Evolutionary conservation across 1,284 basidiomycete genomes (phyloP).

Genomic region (Boletus sp.): DNA sequence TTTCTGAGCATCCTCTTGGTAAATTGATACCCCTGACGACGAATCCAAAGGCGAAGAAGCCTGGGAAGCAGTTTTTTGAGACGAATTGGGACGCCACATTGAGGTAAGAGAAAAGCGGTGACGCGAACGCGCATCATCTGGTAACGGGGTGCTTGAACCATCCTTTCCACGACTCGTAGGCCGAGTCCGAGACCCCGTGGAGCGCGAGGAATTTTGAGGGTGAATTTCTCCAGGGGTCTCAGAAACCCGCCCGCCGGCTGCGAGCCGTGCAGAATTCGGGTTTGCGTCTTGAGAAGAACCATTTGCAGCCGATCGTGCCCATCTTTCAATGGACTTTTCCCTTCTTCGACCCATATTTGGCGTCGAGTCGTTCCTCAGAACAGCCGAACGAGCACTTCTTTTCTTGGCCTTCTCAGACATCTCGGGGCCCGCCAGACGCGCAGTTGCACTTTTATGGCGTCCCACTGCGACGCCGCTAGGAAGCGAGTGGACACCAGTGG

Average conservation of each 20-base stretch:
- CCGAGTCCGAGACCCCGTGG: slow-evolving; percentile 20
- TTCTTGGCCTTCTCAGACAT: slow-evolving; percentile 20
- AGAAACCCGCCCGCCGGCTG: slow-evolving; percentile 17
- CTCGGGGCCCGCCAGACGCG: slow-evolving; percentile 12
- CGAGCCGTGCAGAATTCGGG: slow-evolving; percentile 11
- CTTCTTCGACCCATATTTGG: slow-evolving; percentile 24
- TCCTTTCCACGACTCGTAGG: slow-evolving; percentile 28
- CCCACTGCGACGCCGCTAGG: slow-evolving; percentile 15
- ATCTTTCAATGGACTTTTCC: slow-evolving; percentile 35
- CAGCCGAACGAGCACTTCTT: slow-evolving; percentile 18
- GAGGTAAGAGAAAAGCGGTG: slow-evolving; percentile 32
- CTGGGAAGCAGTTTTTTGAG: slow-evolving; percentile 25
- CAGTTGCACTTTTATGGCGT: slow-evolving; percentile 23
- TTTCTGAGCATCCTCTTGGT: slow-evolving; percentile 19
- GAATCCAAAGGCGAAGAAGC: slow-evolving; percentile 30
- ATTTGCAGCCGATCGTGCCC: slow-evolving; percentile 30
- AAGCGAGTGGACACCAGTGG: slow-evolving; percentile 33
- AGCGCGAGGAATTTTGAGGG: slow-evolving; percentile 18
- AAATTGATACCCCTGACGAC: slow-evolving; percentile 28
- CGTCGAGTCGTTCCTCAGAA: slow-evolving; percentile 22
- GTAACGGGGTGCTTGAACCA: slow-evolving; percentile 16
- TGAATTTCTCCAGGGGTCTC: slow-evolving; percentile 15
- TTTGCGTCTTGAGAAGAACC: slow-evolving; percentile 19
- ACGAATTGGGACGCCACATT: slow-evolving; percentile 22
- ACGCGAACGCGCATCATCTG: slow-evolving; percentile 21